Base-by-base conservation (phyloP, 2,329 filamentous ascomycete species). In the Pyrenophora teres region DNA sequence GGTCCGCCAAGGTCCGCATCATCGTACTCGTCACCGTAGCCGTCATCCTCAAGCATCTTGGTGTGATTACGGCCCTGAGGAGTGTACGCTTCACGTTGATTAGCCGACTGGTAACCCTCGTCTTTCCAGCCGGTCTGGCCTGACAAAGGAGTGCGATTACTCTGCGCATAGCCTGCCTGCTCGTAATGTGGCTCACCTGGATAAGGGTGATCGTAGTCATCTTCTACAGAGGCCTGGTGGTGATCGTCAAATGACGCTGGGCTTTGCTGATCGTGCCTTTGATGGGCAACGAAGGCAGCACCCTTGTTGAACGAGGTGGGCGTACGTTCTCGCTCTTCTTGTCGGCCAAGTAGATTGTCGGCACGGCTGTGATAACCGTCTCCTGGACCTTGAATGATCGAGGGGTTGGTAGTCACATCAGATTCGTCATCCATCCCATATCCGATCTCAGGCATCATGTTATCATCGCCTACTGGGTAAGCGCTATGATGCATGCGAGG, bases 61-160 rank as follows among this genome's bases (percentile, higher is more conserved):
- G 78, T 65, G 84, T 74, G 47, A 69, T 77, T 64, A 46, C 74
- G 74, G 9, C 70, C 68, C 21, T 77, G 73, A 47, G 78, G 78
- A 23, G 77, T 79, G 52, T 76, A 67, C 21, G 70, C 76, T 59
- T 83, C 80, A 56, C 78, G 81, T 65, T 85, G 83, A 30, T 81
- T 81, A 62, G 84, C 90, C 19, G 93, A 96, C 60, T 93, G 92
- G 75, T 97, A 97, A 6, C 92, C 93, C 77, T 97, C 93, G 68
- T 97, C 83, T 52, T 81, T 80, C 83, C 63, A 79, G 72, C 41
- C 83, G 82, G 68, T 86, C 80, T 72, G 83, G 76, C 59, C 70
- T 41, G 64, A 65, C 82, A 74, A 70, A 39, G 67, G 71, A 47
- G 67, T 71, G 42, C 62, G 64, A 54, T 65, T 65, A 45, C 62